A percentile compares a stretch with the other conserved stretches of the same genome.
Evolutionary conservation across 176 grass and related monocot species (phyloP).

Genomic region (Oryza glaberrima): DNA sequence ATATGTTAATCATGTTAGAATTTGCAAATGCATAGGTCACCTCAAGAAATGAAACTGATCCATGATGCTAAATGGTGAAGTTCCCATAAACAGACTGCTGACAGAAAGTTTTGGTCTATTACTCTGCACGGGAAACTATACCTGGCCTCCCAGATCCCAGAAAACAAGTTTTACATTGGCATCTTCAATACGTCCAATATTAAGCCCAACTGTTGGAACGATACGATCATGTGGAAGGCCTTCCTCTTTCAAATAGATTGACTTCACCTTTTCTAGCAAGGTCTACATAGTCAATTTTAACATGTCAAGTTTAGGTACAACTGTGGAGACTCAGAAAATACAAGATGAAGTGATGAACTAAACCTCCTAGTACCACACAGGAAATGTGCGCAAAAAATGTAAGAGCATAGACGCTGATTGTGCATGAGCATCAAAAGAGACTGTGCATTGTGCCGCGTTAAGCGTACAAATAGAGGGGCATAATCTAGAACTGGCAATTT

Average conservation of each 20-base stretch:
- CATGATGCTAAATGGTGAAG: background rate
- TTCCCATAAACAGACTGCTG: background rate
- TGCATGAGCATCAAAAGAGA: background rate
- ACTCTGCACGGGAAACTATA: constrained; percentile 39
- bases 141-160: constrained; percentile 99
- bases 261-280: constrained; percentile 97
- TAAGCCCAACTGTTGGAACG: constrained; percentile 95
- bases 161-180: constrained; percentile 89
- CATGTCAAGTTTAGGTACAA: background rate
- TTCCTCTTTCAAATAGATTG: constrained; percentile 73
- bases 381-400: background rate
- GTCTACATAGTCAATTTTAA: constrained; percentile 58
- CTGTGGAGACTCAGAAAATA: background rate
- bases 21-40: background rate
- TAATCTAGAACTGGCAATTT: background rate
- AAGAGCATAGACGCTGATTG: background rate
- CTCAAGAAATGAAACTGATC: background rate
- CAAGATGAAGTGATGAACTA: background rate
- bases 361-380: background rate
- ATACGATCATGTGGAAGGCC: constrained; percentile 84
- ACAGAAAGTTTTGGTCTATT: background rate
- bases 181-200: constrained; percentile 95
- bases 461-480: background rate
- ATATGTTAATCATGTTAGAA: constrained; percentile 27
- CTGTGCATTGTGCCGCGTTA: background rate